Percentiles rank a stretch among this genome's conserved stretches.
These are phyloP conservation scores for Aechmea fasciata DNA, from an alignment of 176 grass and related monocot species.

Conservation along the genomic window DNA sequence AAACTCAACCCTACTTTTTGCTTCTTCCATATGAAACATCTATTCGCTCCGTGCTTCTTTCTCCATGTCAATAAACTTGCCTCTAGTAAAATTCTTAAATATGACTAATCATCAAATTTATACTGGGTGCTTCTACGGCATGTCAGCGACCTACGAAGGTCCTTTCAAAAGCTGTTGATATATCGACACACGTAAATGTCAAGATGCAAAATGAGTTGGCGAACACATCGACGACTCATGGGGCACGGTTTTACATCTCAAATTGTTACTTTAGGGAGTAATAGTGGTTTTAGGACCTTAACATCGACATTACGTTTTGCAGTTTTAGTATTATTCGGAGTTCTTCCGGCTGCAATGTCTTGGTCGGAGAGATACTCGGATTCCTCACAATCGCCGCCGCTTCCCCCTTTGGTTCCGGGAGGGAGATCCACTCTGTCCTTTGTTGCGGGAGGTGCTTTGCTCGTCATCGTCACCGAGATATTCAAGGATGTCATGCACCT, in stretches of 20 bases:
- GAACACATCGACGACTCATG: too few species aligned
- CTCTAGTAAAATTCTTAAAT: too few species aligned
- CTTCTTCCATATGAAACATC: too few species aligned
- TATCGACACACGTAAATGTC: too few species aligned
- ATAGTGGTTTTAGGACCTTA: not conserved
- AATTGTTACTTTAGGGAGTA: not conserved
- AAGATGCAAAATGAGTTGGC: too few species aligned
- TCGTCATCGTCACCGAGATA: slow-evolving; percentile 72
- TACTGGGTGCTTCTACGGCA: too few species aligned
- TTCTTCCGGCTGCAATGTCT: slow-evolving; percentile 82
- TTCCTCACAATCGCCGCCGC: slow-evolving; percentile 32
- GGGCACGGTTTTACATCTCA: not conserved
- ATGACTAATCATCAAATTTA: too few species aligned
- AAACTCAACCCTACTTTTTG: too few species aligned
- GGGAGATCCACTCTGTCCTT: slow-evolving; percentile 50
- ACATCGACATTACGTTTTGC: slow-evolving; percentile 13
- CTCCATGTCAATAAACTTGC: too few species aligned
- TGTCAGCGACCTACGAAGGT: too few species aligned
- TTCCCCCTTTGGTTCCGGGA: slow-evolving; percentile 54
- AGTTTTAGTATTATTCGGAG: slow-evolving; percentile 88
- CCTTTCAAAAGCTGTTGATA: too few species aligned
- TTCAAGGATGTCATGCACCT: slow-evolving; percentile 53
- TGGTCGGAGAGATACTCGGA: slow-evolving; percentile 91
- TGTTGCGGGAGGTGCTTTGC: slow-evolving; percentile 46
- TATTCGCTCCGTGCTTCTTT: too few species aligned